phyloP scores from a whole-genome alignment of 1,284 basidiomycete genomes.

The Trichosporon inkin region DNA sequence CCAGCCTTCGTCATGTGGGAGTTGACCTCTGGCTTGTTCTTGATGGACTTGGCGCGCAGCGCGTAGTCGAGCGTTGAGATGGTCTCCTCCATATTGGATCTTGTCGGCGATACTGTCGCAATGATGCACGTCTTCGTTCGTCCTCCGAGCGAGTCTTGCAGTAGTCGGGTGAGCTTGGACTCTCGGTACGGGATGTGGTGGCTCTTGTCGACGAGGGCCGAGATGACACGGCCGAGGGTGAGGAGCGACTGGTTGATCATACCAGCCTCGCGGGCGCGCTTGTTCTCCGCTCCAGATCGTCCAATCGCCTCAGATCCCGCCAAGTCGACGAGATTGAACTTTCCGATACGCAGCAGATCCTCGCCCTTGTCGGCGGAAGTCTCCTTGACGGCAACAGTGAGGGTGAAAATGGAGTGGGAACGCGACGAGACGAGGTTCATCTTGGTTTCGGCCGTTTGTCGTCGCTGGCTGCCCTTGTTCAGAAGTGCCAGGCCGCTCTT shows the following conservation, averaged over 20 bases:
- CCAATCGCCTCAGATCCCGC: slow-evolving; percentile 98
- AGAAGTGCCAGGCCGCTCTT: slow-evolving; percentile 80
- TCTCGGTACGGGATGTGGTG: slow-evolving; percentile 88
- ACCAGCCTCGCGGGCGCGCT: slow-evolving; percentile 90
- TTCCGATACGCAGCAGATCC: slow-evolving; percentile 86
- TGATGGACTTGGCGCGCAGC: slow-evolving; percentile 89
- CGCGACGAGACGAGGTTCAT: slow-evolving; percentile 95
- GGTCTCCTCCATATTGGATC: slow-evolving; percentile 93
- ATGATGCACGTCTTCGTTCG: slow-evolving; percentile 97
- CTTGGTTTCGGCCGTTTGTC: slow-evolving; percentile 93
- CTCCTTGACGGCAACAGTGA: slow-evolving; percentile 91
- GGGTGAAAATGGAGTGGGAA: slow-evolving; percentile 96
- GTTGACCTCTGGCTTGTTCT: slow-evolving; percentile 93
- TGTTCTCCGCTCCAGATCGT: slow-evolving; percentile 90
- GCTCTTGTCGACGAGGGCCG: slow-evolving; percentile 87
- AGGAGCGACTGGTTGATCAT: slow-evolving; percentile 99
- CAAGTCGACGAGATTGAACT: slow-evolving; percentile 94
- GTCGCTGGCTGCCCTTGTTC: slow-evolving; percentile 79
- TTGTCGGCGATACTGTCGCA: slow-evolving; percentile 87
- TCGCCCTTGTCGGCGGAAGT: slow-evolving; percentile 59
- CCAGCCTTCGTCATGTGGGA: slow-evolving; percentile 89
- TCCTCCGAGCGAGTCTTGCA: slow-evolving; percentile 99
- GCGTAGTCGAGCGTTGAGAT: slow-evolving; percentile 98
- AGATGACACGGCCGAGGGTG: slow-evolving; percentile 94
- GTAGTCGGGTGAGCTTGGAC: slow-evolving; percentile 85